Evolutionary conservation across 2,329 filamentous ascomycete genomes (phyloP), one percentile per base, ranked within the genome.

Genomic region (Aspergillus neoniger): DNA sequence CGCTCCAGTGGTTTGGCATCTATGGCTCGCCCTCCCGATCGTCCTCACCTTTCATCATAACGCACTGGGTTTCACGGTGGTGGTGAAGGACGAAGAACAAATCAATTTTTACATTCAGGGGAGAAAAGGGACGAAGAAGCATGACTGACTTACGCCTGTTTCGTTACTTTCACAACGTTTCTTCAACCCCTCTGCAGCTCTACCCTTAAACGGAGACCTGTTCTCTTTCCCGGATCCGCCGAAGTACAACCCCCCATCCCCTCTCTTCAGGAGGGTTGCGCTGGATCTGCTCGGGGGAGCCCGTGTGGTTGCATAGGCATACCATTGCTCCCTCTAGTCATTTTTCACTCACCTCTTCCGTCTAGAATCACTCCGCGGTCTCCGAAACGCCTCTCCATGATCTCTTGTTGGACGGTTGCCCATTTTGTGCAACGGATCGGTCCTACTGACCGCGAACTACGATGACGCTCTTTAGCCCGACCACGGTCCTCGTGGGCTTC

Each of bases 401-500:
- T 69, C 62, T 54, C 58, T 65, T 58, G 48, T 50, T 59, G 59
- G 61, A 58, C 57, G 43, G 55, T 41, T 53, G 43, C 49, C 59
- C 56, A 23, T 58, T 53, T 57, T 62, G 58, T 65, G 61, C 64
- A 62, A 67, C 67, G 68, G 69, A 71, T 72, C 72, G 68, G 72
- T 63, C 53, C 60, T 61, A 67, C 70, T 74, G 70, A 69, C 73
- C 71, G 71, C 71, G 65, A 68, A 61, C 58, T 65, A 75, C 68
- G 64, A 82, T 82, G 80, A 76, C 78, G 60, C 70, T 81, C 60
- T 76, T 80, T 65, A 81, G 76, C 64, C 89, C 89, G 69, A 91
- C 94, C 68, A 96, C 96, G 75, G 80, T 97, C 66, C 86, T 96
- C 71, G 94, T 94, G 75, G 83, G 96, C 69, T 71, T 93, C 74